Conservation (phyloP, 2,329 filamentous ascomycete genomes). For the Colletotrichum sp. region DNA sequence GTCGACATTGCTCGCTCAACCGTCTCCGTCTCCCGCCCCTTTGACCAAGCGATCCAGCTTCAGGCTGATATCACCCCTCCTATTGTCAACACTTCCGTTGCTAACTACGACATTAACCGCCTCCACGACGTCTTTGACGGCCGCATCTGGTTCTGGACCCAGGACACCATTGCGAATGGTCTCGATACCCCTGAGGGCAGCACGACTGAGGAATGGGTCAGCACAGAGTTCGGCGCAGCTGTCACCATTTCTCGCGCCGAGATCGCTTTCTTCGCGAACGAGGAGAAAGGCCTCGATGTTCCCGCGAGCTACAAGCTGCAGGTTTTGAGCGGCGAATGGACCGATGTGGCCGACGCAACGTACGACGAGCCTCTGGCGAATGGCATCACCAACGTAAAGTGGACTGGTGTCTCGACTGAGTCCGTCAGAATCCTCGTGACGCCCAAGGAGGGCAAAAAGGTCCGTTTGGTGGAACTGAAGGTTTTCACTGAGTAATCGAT, state of each 20-base stretch:
- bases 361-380: background rate
- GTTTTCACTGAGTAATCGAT: background rate
- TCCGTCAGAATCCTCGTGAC: background rate
- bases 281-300: background rate
- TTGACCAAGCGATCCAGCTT: background rate
- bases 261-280: conserved; percentile 2
- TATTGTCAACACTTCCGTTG: background rate
- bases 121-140: conserved; percentile 6
- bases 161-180: background rate
- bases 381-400: conserved; percentile 2
- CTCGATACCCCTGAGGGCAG: background rate
- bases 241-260: background rate
- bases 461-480: background rate
- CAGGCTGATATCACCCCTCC: background rate
- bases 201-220: background rate
- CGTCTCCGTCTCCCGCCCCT: background rate
- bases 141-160: conserved; percentile 3
- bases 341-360: background rate
- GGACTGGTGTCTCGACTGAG: background rate
- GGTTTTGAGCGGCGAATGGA: background rate
- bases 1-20: background rate
- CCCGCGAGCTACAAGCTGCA: background rate
- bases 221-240: background rate
- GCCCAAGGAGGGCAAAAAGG: background rate
- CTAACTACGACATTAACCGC: background rate